A percentile compares a stretch with the other conserved stretches of the same genome.
phyloP scores from a whole-genome alignment of 1,284 basidiomycete genomes.

The Irpex sp. region DNA sequence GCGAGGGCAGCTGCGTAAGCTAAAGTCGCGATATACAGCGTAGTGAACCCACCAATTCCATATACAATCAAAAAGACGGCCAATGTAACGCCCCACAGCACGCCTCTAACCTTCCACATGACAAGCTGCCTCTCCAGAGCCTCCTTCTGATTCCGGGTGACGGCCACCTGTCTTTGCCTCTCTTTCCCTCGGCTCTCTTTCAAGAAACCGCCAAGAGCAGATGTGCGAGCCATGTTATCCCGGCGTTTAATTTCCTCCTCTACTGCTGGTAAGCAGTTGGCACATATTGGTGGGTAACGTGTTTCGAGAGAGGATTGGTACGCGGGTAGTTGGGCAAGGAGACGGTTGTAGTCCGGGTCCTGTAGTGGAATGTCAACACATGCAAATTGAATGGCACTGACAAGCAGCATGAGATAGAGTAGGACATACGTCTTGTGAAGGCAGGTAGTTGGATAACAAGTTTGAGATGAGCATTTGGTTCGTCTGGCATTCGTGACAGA shows the following conservation, averaged over 20 bases:
- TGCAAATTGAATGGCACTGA: neutral
- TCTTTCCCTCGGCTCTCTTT: slow-evolving; percentile 57
- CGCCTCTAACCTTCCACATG: slow-evolving; percentile 61
- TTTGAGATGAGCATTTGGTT: slow-evolving; percentile 86
- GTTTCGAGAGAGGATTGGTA: slow-evolving; percentile 71
- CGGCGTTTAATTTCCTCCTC: slow-evolving; percentile 74
- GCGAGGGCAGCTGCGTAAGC: neutral
- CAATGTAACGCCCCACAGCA: slow-evolving; percentile 49
- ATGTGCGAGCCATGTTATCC: slow-evolving; percentile 76
- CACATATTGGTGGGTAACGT: slow-evolving; percentile 85
- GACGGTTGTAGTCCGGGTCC: slow-evolving; percentile 65
- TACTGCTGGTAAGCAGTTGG: slow-evolving; percentile 66
- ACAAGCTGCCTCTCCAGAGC: slow-evolving; percentile 40
- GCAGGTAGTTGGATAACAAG: slow-evolving; percentile 83
- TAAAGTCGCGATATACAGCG: neutral
- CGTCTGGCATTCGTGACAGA: slow-evolving; percentile 85
- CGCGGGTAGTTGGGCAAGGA: slow-evolving; percentile 56
- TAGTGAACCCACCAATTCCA: slow-evolving; percentile 37
- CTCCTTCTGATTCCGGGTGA: slow-evolving; percentile 33
- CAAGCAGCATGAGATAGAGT: neutral
- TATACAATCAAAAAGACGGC: slow-evolving; percentile 39
- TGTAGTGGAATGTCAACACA: slow-evolving; percentile 24
- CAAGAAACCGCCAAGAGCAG: slow-evolving; percentile 68
- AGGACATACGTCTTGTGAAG: slow-evolving; percentile 47
- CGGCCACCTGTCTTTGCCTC: slow-evolving; percentile 29